phyloP scores from a whole-genome alignment of 2,329 filamentous ascomycete species.

The Colletotrichum scovillei region DNA sequence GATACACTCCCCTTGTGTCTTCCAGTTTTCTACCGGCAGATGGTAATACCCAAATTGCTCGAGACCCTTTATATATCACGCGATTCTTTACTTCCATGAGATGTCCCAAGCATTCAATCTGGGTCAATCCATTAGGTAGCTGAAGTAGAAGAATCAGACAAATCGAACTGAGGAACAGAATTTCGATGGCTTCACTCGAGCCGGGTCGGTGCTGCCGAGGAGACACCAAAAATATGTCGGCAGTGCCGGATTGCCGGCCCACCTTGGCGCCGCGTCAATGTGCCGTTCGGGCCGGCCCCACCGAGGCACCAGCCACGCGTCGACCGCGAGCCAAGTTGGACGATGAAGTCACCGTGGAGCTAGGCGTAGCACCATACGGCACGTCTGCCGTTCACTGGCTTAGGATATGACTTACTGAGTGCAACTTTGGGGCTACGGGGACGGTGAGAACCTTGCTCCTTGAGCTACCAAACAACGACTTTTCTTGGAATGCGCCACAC shows the following conservation, averaged over 20 bases:
- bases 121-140: background rate
- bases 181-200: slow-evolving; percentile 12
- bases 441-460: slow-evolving; percentile 3
- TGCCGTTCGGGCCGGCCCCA: slow-evolving; percentile 10
- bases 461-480: background rate
- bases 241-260: slow-evolving; percentile 23
- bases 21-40: too few relatives aligned
- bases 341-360: slow-evolving; percentile 30
- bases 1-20: too few relatives aligned
- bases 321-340: slow-evolving; percentile 12
- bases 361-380: background rate
- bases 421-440: background rate
- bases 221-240: background rate
- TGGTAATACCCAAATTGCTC: too few relatives aligned
- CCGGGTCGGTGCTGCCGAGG: background rate
- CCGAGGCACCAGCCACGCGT: slow-evolving; percentile 20
- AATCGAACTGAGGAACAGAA: too few relatives aligned
- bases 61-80: too few relatives aligned
- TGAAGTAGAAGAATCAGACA: background rate
- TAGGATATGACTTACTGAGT: background rate
- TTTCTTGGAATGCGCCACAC: slow-evolving; percentile 10
- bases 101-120: too few relatives aligned
- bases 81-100: too few relatives aligned
- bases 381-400: background rate
- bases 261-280: slow-evolving; percentile 24